phyloP scores from a whole-genome alignment of 2,329 filamentous ascomycete species.

The Cordyceps javanica region DNA sequence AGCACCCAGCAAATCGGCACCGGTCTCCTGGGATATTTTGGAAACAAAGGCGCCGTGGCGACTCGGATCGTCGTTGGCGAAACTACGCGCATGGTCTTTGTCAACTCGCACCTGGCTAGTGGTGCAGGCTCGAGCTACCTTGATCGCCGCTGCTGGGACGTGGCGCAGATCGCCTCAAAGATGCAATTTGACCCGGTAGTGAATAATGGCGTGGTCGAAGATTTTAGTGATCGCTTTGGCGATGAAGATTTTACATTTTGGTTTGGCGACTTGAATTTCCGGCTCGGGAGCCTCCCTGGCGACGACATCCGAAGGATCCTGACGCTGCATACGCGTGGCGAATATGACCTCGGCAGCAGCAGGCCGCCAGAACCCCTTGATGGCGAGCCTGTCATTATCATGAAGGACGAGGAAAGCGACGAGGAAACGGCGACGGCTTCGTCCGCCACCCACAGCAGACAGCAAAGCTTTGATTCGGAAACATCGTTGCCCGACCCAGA shows the following conservation, averaged over 20 bases:
- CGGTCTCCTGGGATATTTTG: constrained; percentile 85
- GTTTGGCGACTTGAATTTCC: constrained; percentile 95
- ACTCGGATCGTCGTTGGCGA: constrained; percentile 81
- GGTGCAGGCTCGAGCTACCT: constrained; percentile 71
- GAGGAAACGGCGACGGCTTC: constrained; percentile 35
- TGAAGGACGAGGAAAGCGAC: constrained; percentile 38
- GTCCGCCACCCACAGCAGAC: constrained; percentile 25
- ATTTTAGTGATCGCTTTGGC: constrained; percentile 66
- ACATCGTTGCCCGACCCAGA: constrained; percentile 53
- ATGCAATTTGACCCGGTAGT: constrained; percentile 72
- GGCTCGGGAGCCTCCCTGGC: constrained; percentile 79
- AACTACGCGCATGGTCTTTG: constrained; percentile 79
- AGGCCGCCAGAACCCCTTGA: constrained; percentile 32
- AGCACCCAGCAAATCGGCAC: constrained; percentile 82
- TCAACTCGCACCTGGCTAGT: constrained; percentile 88
- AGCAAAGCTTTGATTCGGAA: constrained; percentile 34
- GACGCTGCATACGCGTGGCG: constrained; percentile 72
- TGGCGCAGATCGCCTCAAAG: constrained; percentile 66
- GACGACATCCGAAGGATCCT: constrained; percentile 84
- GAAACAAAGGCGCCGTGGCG: constrained; percentile 88
- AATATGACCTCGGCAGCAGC: constrained; percentile 55
- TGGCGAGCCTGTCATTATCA: constrained; percentile 46
- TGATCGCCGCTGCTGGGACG: constrained; percentile 87
- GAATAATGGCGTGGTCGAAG: constrained; percentile 57
- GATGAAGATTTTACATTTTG: constrained; percentile 94